Evolutionary conservation across 2,329 filamentous ascomycete genomes (phyloP), one percentile per base, ranked within the genome.

Genomic region (Aplosporella prunicola): DNA sequence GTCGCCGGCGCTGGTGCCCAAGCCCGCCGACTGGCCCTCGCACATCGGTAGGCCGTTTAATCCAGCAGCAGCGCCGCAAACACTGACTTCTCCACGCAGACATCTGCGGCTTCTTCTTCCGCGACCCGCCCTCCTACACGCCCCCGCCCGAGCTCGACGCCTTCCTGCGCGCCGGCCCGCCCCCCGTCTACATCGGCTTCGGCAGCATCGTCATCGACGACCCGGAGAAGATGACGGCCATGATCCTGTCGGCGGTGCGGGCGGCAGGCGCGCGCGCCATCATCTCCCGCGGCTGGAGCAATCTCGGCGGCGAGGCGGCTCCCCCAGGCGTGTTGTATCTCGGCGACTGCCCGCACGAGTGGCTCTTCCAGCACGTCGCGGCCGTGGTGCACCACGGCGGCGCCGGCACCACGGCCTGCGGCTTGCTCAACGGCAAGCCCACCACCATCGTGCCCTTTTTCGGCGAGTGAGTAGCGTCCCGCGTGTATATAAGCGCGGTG

Each of bases 381-480:
- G 65, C 63, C 10, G 72, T 77, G 0, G 62, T 77, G 0, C 73
- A 78, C 42, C 72, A 78, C 35, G 73, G 73, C 14, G 74, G 73
- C 6, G 73, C 73, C 10, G 73, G 74, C 4, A 76, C 72, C 0
- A 76, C 73, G 3, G 71, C 74, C 1, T 67, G 64, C 24, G 72
- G 73, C 1, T 61, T 77, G 4, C 51, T 59, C 3, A 61, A 69
- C 31, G 72, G 66, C 0, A 55, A 61, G 13, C 72, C 73, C 0
- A 76, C 72, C 0, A 51, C 67, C 0, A 62, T 76, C 14, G 65
- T 77, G 1, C 73, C 72, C 0, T 77, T 74, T 46, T 74, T 74
- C 44, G 70, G 71, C 32, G 71, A 75, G 16, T n/a, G 5, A 20
- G 27, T 23, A 31, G 9, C 16, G 6, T n/a, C n/a, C n/a, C n/a